Evolutionary conservation across 805 yeast genomes (phyloP), one percentile per base, ranked within the genome.

Genomic region (Candida wancherniae): DNA sequence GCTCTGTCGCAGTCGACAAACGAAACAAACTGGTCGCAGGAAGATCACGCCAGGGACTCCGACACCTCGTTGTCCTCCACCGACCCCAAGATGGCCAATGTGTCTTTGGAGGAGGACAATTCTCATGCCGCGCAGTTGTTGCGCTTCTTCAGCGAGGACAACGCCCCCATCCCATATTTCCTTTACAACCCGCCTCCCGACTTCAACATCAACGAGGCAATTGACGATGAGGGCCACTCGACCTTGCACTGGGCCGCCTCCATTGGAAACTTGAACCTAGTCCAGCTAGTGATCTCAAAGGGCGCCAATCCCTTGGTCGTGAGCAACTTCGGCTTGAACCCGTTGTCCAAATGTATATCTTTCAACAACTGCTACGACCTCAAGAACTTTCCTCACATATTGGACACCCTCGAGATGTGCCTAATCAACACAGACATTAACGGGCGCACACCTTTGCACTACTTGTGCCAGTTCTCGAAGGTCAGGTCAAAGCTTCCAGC

Each of bases 241-340:
- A 82, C 95, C 2, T 77, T 92, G 45, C 98, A 92, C 58, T 92
- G 97, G 97, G 95, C 97, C 0, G 86, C 97, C 38, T 83, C 97
- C 1, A 86, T 92, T 74, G 98, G 97, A 3, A 84, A 80, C 52
- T 58, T 81, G 19, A 73, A 71, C 27, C 77, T 88, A 58, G 78
- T 85, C 34, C 92, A 82, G 44, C 72, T 87, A 9, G 67, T 92
- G 24, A 59, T 85, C 18, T 67, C 77, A 17, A 75, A 80, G 22
- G 94, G 95, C 4, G 92, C 95, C 3, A 73, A 79, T 57, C 63
- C 70, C 11, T 47, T 65, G 25, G 67, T 57, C 15, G 71, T 75
- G 34, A 70, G 77, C 37, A 70, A 61, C 39, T 61, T 71, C 26
- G 96, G 96, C 0, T 85, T 88, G 51, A 88, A 87, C 14, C 94